Evolutionary conservation across 345 rosid genomes (phyloP), one percentile per base, ranked within the genome.

Genomic region (Aethionema arabicum): DNA sequence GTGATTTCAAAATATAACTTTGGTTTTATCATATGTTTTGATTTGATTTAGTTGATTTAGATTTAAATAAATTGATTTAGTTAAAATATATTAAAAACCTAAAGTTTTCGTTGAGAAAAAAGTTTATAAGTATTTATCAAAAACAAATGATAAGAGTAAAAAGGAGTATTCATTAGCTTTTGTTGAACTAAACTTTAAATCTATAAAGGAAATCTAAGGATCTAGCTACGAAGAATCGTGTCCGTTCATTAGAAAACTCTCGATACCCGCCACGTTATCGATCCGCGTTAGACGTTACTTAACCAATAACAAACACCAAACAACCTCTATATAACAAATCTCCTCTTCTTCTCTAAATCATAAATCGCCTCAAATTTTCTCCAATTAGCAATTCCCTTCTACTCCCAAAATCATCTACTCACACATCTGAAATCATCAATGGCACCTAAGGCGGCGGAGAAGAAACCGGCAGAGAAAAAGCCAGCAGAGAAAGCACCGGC

Each of bases 371-470:
- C 51, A 8, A 15, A 29, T n/a, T 0, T 37, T 11, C 29, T 7
- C 30, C 33, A 5, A 15, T 0, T 7, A 58, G 8, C n/a, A 2
- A 15, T 11, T 38, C 54, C 36, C 3, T 6, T 11, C 2, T 39
- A 0, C 38, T 54, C 46, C 33, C 27, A 32, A 5, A 5, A 21
- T 2, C 9, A 3, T 6, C 32, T n/a, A 1, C 3, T 44, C 0
- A 8, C 8, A 36, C 13, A 12, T 2, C 33, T 44, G 5, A 10
- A 36, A 0, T 16, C 27, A 62, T 61, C 38, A 55, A 69, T 69
- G 74, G 74, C 74, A 15, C 68, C 63, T 0, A 69, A 62, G 58
- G 68, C 75, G 13, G 75, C 70, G 11, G 75, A 71, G 61, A 72
- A 72, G 70, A 72, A 71, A 59, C 75, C 75, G 8, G 75, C 70